Conservation (phyloP, 495 filamentous ascomycete species). For the Annulohypoxylon nitens region DNA sequence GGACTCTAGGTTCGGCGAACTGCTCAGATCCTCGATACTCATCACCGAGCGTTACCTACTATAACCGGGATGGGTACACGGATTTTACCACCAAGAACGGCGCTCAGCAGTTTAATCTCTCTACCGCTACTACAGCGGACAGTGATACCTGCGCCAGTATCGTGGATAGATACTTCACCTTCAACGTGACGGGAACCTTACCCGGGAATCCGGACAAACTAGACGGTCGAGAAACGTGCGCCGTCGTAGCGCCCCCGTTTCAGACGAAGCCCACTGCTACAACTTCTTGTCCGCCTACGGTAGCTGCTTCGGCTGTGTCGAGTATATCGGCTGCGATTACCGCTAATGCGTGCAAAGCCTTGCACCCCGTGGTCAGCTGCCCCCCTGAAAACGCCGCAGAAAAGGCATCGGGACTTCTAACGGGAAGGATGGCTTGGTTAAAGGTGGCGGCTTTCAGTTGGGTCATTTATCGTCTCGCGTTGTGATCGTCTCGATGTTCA, state of each 20-base stretch:
- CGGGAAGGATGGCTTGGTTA: neutral
- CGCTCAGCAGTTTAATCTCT: slow-evolving; percentile 45
- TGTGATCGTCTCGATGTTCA: neutral
- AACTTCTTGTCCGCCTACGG: slow-evolving; percentile 39
- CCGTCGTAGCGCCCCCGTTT: slow-evolving; percentile 31
- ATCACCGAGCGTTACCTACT: neutral
- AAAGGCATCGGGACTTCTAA: neutral
- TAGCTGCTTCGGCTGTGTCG: slow-evolving; percentile 33
- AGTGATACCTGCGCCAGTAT: slow-evolving; percentile 41
- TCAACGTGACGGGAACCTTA: slow-evolving; percentile 49
- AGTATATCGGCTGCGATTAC: slow-evolving; percentile 50
- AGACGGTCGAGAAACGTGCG: slow-evolving; percentile 44
- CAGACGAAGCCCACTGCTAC: slow-evolving; percentile 6
- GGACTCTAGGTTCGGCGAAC: slow-evolving; percentile 38
- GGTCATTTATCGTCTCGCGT: neutral
- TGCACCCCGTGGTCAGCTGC: slow-evolving; percentile 36
- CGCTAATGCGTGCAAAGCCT: slow-evolving; percentile 30
- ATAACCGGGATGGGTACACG: neutral
- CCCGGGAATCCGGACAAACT: slow-evolving; percentile 18
- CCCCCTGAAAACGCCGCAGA: slow-evolving; percentile 13
- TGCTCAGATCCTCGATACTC: slow-evolving; percentile 20
- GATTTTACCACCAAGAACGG: slow-evolving; percentile 44
- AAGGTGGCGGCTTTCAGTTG: neutral
- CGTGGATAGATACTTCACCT: slow-evolving; percentile 33
- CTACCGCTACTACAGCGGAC: slow-evolving; percentile 46